Evolutionary conservation across 768 basidiomycete species (phyloP).

Genomic region (Naganishia vishniacii): DNA sequence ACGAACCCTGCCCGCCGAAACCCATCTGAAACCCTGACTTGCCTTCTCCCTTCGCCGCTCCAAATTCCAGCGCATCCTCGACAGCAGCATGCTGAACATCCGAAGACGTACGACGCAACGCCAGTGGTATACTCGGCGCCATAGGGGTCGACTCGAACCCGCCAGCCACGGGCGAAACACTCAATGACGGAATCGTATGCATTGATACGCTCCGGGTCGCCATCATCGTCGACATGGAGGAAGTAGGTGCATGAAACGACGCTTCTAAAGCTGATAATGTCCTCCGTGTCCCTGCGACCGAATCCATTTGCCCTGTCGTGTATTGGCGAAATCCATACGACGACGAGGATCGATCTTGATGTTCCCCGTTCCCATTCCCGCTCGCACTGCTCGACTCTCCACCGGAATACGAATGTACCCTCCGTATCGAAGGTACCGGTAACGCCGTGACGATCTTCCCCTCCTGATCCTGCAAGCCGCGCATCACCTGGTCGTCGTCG

Average conservation of each 20-base stretch:
- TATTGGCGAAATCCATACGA: too few species aligned
- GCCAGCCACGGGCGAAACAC: background rate
- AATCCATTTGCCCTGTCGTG: too few species aligned
- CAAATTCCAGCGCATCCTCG: background rate
- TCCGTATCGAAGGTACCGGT: background rate
- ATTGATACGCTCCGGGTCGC: background rate
- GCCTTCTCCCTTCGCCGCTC: background rate
- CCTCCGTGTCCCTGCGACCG: too few species aligned
- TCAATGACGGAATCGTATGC: background rate
- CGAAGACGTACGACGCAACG: constrained; percentile 4
- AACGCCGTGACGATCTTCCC: background rate
- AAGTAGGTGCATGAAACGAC: background rate
- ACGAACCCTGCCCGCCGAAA: background rate
- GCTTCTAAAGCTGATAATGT: background rate
- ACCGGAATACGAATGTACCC: constrained; percentile 11
- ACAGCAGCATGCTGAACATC: background rate
- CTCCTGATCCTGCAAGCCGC: background rate
- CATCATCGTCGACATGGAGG: background rate
- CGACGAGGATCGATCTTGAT: too few species aligned
- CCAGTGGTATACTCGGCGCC: constrained; percentile 9
- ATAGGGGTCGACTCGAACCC: background rate
- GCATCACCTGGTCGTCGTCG: background rate
- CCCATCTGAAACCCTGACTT: background rate
- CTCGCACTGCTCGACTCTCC: background rate
- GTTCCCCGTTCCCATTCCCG: background rate